These are phyloP conservation scores for Starmerella stellata DNA, from an alignment of 805 yeast genomes.

Conservation along the genomic window DNA sequence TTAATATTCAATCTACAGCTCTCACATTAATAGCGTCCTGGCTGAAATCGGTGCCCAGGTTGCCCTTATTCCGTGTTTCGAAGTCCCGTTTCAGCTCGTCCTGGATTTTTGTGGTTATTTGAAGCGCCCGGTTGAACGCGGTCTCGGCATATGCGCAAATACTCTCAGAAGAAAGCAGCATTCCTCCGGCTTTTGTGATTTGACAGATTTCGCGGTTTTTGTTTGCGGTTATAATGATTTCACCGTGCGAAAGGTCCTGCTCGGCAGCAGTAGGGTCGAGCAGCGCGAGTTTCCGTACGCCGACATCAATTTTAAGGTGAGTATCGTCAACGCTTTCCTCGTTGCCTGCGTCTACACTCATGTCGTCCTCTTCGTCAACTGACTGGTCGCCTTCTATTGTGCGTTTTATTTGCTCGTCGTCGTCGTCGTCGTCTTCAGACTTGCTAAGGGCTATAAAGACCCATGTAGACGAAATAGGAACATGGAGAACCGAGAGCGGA, in stretches of 20 bases:
- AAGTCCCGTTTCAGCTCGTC: constrained; percentile 38
- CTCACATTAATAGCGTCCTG: neutral
- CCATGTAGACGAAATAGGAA: constrained; percentile 78
- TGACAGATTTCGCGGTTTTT: constrained; percentile 85
- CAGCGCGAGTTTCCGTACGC: constrained; percentile 8
- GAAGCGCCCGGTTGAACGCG: constrained; percentile 47
- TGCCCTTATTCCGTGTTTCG: constrained; percentile 29
- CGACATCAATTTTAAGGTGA: constrained; percentile 36
- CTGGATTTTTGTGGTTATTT: constrained; percentile 46
- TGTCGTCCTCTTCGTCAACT: no score
- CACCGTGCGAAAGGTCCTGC: constrained; percentile 59
- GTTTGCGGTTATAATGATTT: constrained; percentile 68
- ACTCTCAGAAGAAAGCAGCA: constrained; percentile 54
- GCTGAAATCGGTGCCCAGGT: constrained; percentile 7
- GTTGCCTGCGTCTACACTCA: constrained; percentile 8
- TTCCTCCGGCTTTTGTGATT: constrained; percentile 74
- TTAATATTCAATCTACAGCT: neutral
- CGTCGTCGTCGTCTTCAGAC: constrained; percentile 22
- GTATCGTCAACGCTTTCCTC: constrained; percentile 52
- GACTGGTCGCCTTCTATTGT: no score
- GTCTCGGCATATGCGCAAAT: constrained; percentile 50
- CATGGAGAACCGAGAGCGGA: constrained; percentile 65
- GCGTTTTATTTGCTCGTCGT: no score
- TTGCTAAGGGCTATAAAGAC: constrained; percentile 44
- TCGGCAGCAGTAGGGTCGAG: constrained; percentile 65